Base-by-base conservation (phyloP, 2,329 filamentous ascomycete genomes). In the Decorospora gaudefroyi region DNA sequence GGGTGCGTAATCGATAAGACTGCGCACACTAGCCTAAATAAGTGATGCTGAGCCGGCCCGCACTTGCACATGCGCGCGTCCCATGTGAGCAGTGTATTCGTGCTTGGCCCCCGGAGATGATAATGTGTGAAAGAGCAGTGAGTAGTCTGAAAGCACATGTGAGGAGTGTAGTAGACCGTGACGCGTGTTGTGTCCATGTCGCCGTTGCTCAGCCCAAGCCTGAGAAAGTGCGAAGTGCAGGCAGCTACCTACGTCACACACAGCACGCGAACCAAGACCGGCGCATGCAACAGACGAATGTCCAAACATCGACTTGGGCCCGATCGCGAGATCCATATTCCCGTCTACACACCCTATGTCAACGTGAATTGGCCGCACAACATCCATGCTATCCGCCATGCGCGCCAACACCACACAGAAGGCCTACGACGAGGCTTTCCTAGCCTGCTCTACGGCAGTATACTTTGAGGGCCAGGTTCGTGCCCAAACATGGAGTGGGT, bases 401-500 rank as follows among this genome's bases (percentile, higher is more conserved):
- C 76, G 78, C 65, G 75, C 76, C 69, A 84, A 83, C 66, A 84
- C 84, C 51, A 83, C 96, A 71, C 92, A 97, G 75, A 96, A 96
- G 80, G 95, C 90, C 42, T 97, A 97, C 74, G 92, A 97, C 75
- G 90, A 97, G 72, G 91, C 88, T 72, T 96, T 96, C 74, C 75
- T 96, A 61, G 90, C 87, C 67, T 96, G 91, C 73, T 96, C 91
- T 10, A 97, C 91, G 1, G 92, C 92, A 26, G 88, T 96, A 39
- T 96, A 96, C 74, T 96, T 96, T 71, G 93, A 99, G 75, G 84
- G 86, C 68, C 87, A 95, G 82, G 90, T 95, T 21, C 38, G 74
- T 55, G 57, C 35, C 46, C 36, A 35, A 27, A 42, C 31, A 31
- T 33, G n/a, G 25, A 16, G 9, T 23, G 10, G 23, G 22, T 16